These are phyloP conservation scores for Aspergillus bertholletiae DNA, from an alignment of 495 filamentous ascomycete genomes.

Conservation along the genomic window DNA sequence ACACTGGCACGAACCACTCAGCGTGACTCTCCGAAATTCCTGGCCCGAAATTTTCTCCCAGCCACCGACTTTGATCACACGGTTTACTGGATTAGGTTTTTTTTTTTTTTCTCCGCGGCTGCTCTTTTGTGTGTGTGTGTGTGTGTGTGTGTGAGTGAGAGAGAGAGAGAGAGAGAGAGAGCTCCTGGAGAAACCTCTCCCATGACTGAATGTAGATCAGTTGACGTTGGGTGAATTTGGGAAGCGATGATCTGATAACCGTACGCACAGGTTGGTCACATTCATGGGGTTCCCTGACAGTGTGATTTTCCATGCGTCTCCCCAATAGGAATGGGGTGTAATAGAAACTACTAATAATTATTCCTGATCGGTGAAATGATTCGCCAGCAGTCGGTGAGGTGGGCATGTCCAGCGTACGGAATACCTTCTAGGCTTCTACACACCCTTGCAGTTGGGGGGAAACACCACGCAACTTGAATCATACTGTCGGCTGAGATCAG, in stretches of 20 bases:
- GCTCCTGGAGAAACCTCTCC: too few relatives aligned
- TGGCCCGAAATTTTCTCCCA: conserved; percentile 7
- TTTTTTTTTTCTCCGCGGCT: not conserved
- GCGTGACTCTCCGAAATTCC: conserved; percentile 5
- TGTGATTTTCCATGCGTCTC: not conserved
- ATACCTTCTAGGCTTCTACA: too few relatives aligned
- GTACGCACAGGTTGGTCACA: not conserved
- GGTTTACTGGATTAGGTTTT: not conserved
- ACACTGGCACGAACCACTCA: not conserved
- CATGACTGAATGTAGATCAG: conserved; percentile 2
- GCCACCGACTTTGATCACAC: conserved; percentile 14
- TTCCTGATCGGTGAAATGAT: not conserved
- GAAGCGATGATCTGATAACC: conserved; percentile 4
- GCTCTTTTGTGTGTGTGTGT: too few relatives aligned
- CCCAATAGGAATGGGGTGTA: not conserved
- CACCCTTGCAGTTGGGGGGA: conserved; percentile 8
- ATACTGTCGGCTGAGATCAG: not conserved
- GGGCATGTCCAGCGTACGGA: not conserved
- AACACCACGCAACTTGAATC: not conserved
- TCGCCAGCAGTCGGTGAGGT: not conserved
- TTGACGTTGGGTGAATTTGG: not conserved
- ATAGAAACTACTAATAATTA: not conserved
- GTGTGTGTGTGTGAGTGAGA: too few relatives aligned
- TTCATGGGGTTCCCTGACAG: not conserved
- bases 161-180: too few relatives aligned